Conservation (phyloP, 2,329 filamentous ascomycete species). For the Alternaria angustiovoidea region DNA sequence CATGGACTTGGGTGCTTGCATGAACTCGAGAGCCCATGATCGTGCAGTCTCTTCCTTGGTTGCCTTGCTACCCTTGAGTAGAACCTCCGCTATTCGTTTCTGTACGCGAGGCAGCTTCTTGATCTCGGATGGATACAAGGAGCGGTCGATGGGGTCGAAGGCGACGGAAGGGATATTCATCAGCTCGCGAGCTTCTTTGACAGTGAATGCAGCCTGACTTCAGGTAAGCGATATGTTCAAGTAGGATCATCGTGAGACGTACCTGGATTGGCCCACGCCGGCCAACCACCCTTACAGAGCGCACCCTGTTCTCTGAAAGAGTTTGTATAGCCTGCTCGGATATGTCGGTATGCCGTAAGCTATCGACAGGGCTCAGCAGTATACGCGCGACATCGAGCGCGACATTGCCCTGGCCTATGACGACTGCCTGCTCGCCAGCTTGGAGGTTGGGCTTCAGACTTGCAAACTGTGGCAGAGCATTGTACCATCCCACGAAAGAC, state of each 20-base stretch:
- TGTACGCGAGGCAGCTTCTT: slow-evolving; percentile 77
- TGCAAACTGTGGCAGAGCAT: slow-evolving; percentile 85
- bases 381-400: slow-evolving; percentile 93
- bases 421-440: slow-evolving; percentile 79
- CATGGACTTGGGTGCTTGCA: slow-evolving; percentile 79
- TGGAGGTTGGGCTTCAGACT: slow-evolving; percentile 76
- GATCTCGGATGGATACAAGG: slow-evolving; percentile 72
- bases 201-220: slow-evolving; percentile 83
- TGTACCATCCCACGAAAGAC: slow-evolving; percentile 98
- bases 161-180: slow-evolving; percentile 76
- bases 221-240: background rate
- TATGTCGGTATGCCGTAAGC: slow-evolving; percentile 84
- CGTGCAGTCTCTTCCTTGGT: slow-evolving; percentile 62
- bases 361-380: slow-evolving; percentile 77
- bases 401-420: slow-evolving; percentile 96
- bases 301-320: slow-evolving; percentile 76
- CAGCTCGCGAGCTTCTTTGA: slow-evolving; percentile 91
- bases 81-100: slow-evolving; percentile 79
- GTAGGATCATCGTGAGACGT: slow-evolving; percentile 29
- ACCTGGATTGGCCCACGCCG: slow-evolving; percentile 88
- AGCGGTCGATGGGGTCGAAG: slow-evolving; percentile 73
- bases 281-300: slow-evolving; percentile 85
- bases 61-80: slow-evolving; percentile 75
- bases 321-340: slow-evolving; percentile 81
- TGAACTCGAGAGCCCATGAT: slow-evolving; percentile 86